Base-by-base conservation (phyloP, 2,329 filamentous ascomycete genomes). In the Incumbomyces delicatus region DNA sequence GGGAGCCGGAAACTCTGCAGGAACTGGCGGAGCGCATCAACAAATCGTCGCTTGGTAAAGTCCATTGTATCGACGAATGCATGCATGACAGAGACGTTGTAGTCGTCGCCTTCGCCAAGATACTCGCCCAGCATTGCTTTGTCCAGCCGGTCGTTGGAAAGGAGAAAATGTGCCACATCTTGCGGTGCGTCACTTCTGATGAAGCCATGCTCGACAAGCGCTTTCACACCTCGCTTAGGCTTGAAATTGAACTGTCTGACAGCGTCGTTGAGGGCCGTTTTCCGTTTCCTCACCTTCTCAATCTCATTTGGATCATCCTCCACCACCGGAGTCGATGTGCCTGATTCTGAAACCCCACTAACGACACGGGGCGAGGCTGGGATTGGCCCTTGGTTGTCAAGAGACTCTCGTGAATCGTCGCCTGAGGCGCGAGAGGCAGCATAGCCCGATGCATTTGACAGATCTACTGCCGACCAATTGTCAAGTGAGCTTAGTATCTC, bases 41-140 rank as follows among this genome's bases (percentile, higher is more conserved):
- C 90, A 58, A 98, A 98, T 2, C 89, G 82, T 46, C 83, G 87
- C 64, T 89, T 89, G 8, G 79, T 77, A 57, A 98, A 98, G 39
- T 96, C 86, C 88, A 98, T 95, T 16, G 75, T 70, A 58, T 98
- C 90, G 11, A 98, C 90, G 64, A 98, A 98, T 3, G 88, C 87
- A 64, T 98, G 92, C 92, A 98, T 98, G 56, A 87, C 94, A 51
- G 90, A 87, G 58, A 98, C 89, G 60, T 96, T 94, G 60, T 89
- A 82, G 1, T 87, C 75, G 10, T 98, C 90, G 30, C 88, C 92
- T 65, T 98, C 92, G 35, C 92, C 92, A 6, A 98, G 76, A 57
- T 85, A 98, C 63, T 98, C 92, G 57, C 92, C 92, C 38, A 98
- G 83, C 60, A 89, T 83, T 3, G 85, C 80, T 67, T 98, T 98